Evolutionary conservation across 257 asterid genomes (phyloP), one percentile per base, ranked within the genome.

Genomic region (Linderniella brevidens): DNA sequence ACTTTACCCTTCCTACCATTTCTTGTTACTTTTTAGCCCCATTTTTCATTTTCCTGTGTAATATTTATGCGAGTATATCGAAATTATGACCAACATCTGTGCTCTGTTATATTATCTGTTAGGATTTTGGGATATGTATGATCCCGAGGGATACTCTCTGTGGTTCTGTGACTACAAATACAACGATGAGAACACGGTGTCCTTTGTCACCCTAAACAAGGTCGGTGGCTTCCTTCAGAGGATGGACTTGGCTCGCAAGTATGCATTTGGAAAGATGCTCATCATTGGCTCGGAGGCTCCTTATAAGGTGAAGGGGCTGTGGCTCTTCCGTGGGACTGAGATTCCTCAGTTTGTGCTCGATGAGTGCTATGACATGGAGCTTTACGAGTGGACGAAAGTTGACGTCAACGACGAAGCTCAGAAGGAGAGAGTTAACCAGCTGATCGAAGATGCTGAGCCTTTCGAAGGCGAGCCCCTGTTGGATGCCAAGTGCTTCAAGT

Each of bases 41-140:
- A 25, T 25, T 25, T 6, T 25, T 25, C 32, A 25, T 25, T 25
- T 25, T 25, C 32, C 6, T n/a, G n/a, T n/a, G n/a, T n/a, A n/a
- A 25, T 25, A 6, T 25, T 25, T 25, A 3, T 25, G 32, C 32
- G 32, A 25, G 32, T 3, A 25, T 25, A 25, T 25, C 32, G 32
- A 25, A 25, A 25, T 25, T 25, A 6, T 25, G n/a, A n/a, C n/a
- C n/a, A n/a, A n/a, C n/a, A 10, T 17, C 35, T 15, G 19, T 43
- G 62, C 19, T 36, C 39, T 17, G 42, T 13, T 49, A 52, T 3
- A 5, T 3, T n/a, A 15, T 5, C 44, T 50, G 63, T 38, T 67
- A 88, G 98, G 98, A 19, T 88, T 88, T 41, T 88, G 95, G 98
- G 95, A 88, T 53, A 88, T 88, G 98, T 88, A 72, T 37, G 98